A percentile compares a stretch with the other conserved stretches of the same genome.
phyloP scores from a whole-genome alignment of 495 filamentous ascomycete genomes.

The Daldinia childiae region DNA sequence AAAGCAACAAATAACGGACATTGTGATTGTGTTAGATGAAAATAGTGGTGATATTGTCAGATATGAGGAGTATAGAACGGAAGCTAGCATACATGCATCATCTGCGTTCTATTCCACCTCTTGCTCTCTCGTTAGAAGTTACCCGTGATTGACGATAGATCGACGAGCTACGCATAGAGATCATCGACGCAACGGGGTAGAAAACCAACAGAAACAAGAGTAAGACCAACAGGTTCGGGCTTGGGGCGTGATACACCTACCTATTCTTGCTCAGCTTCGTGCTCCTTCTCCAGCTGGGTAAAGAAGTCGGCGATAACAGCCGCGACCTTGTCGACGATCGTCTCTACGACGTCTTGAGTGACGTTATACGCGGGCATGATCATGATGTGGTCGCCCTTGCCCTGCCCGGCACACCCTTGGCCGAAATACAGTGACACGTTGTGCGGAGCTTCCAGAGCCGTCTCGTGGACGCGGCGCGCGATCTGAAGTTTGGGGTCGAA shows the following conservation, averaged over 20 bases:
- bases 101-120: background rate
- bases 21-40: background rate
- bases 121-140: background rate
- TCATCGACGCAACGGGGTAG: background rate
- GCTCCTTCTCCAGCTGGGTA: constrained; percentile 13
- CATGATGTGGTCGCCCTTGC: constrained; percentile 77
- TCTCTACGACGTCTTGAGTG: constrained; percentile 67
- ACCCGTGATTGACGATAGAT: background rate
- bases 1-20: background rate
- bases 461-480: constrained; percentile 62
- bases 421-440: constrained; percentile 76
- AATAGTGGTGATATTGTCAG: background rate
- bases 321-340: constrained; percentile 51
- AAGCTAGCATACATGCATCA: background rate
- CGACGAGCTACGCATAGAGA: background rate
- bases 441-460: constrained; percentile 60
- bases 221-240: background rate
- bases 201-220: background rate
- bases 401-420: constrained; percentile 72
- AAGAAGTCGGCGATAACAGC: constrained; percentile 28
- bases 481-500: constrained; percentile 57
- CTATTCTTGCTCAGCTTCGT: background rate
- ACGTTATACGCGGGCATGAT: constrained; percentile 80
- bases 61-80: background rate
- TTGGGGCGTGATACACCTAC: background rate